Conservation (phyloP, 2,329 filamentous ascomycete genomes). For the Tolypocladium guangdongense region DNA sequence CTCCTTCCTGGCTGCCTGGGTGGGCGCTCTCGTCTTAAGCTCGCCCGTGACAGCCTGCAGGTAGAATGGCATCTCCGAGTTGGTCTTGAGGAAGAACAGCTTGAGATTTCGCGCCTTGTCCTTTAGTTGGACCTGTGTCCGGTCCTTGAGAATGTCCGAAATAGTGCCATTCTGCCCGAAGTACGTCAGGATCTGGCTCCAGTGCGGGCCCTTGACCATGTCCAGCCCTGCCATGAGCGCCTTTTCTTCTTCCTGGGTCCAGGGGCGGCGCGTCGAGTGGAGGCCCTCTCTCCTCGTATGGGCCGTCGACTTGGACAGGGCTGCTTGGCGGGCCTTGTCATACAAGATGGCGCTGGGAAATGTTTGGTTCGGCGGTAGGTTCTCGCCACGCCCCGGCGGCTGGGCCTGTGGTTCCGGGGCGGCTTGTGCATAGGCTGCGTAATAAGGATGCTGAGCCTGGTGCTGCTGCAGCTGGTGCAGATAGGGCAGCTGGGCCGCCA, state of each 20-base stretch:
- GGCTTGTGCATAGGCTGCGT: constrained; percentile 20
- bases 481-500: constrained; percentile 24
- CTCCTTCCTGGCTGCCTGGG: constrained; percentile 58
- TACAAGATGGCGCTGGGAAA: constrained; percentile 45
- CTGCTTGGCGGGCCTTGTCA: constrained; percentile 47
- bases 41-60: constrained; percentile 82
- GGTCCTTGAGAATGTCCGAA: constrained; percentile 74
- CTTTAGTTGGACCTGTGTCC: constrained; percentile 85
- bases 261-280: constrained; percentile 61
- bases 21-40: constrained; percentile 73
- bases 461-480: constrained; percentile 27
- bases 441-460: constrained; percentile 24
- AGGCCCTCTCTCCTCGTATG: constrained; percentile 45
- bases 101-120: constrained; percentile 88
- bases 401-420: constrained; percentile 21
- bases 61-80: constrained; percentile 82
- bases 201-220: constrained; percentile 81
- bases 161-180: constrained; percentile 73
- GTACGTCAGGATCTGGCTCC: constrained; percentile 80
- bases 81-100: constrained; percentile 83
- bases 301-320: constrained; percentile 43
- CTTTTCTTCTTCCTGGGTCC: constrained; percentile 83
- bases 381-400: constrained; percentile 19
- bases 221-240: constrained; percentile 82
- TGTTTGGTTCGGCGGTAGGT: constrained; percentile 45